Evolutionary conservation across 768 basidiomycete genomes (phyloP).

Genomic region (Chlorophyllum brunneum): DNA sequence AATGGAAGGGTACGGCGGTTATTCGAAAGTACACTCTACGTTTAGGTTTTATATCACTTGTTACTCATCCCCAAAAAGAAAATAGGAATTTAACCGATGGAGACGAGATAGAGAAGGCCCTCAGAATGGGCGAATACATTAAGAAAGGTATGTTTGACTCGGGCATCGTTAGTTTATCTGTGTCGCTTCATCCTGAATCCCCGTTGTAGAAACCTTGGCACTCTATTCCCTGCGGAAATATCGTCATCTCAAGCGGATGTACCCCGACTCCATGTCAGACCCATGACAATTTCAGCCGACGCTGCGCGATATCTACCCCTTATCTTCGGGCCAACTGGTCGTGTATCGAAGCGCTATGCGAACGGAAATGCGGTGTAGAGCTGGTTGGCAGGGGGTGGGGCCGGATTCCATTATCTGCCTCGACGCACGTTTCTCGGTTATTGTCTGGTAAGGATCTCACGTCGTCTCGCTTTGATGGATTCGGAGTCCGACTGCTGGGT

Average conservation of each 20-base stretch:
- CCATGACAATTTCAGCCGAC: conserved; percentile 16
- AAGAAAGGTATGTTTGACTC: conserved; percentile 61
- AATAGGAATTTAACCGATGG: conserved; percentile 62
- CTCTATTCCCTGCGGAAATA: conserved; percentile 83
- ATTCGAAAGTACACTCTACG: conserved; percentile 57
- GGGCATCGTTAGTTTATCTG: background rate
- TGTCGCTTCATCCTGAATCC: background rate
- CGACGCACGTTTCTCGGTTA: conserved; percentile 14
- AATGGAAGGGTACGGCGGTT: conserved; percentile 65
- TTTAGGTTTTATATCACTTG: background rate
- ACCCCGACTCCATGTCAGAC: conserved; percentile 36
- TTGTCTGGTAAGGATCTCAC: background rate
- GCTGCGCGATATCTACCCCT: background rate
- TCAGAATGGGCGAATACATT: conserved; percentile 78
- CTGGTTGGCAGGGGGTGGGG: background rate
- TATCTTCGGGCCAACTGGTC: background rate
- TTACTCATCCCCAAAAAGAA: conserved; percentile 37
- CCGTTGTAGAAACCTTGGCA: conserved; percentile 68
- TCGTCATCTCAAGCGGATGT: conserved; percentile 72
- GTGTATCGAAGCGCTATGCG: background rate
- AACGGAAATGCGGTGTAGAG: background rate
- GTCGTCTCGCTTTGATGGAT: conserved; percentile 6
- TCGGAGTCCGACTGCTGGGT: background rate
- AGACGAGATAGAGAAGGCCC: conserved; percentile 71
- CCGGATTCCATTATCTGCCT: too few species aligned